Evolutionary conservation across 1,139 yeast species (phyloP), one percentile per base, ranked within the genome.

Genomic region (Hanseniaspora sp.): DNA sequence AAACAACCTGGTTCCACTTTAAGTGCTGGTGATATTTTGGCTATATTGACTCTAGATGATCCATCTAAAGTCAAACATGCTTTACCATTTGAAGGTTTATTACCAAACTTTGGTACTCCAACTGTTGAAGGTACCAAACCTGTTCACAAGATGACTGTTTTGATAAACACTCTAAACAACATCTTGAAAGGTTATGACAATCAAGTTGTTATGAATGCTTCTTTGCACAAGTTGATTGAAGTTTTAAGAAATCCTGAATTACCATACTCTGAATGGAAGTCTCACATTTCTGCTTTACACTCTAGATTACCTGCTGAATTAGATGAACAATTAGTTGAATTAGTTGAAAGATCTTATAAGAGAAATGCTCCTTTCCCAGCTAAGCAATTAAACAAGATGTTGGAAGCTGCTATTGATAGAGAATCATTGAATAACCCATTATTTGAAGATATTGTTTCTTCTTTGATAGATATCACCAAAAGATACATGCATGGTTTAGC

Each of bases 1-100:
- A 90, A 92, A 70, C 98, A 94, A 71, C 97, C 98, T n/a, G 99
- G 99, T 57, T 83, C 96, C 11, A 87, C 95, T 42, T 84, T 92
- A 58, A 80, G 80, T 64, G 96, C 97, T 51, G 98, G 98, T 71
- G 98, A 92, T 67, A 90, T 94, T 59, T 79, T 92, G 66, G 98
- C 97, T 35, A 92, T 92, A 59, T 76, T 92, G 62, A 83, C 96
- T 34, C 76, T 92, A 58, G 98, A 94, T 67, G 98, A 92, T 68
- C 97, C 98, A 58, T 82, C 95, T 7, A 88, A 87, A 73, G 98
- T 92, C 55, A 92, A 92, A 69, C 98, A 90, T 66, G 98, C 99
- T 49, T 74, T 83, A 67, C 96, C 97, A 51, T 92, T 78, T 64
- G 96, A 88, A 69, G 97, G 96, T 52, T 88, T 95, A 64, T 74